Base-by-base conservation (phyloP, 306 rosid species). In the Quercus robur region DNA sequence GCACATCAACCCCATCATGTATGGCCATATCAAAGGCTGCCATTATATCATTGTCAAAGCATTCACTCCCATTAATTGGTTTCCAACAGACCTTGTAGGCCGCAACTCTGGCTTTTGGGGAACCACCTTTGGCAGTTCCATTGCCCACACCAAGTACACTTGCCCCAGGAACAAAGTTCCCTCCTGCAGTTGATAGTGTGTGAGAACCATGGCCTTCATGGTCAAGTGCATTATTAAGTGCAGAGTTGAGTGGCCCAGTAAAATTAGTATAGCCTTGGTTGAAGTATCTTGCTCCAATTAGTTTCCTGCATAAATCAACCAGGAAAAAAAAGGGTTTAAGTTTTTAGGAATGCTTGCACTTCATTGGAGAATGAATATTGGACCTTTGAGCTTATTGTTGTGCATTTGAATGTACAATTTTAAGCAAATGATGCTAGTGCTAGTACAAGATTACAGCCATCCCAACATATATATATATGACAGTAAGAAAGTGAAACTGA, bases 71-170 rank as follows among this genome's bases (percentile, higher is more conserved):
- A 11, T 81, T 12, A 11, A 83, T 0, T 5, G 79, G 70, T 0
- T 90, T 90, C 98, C 98, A 91, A 38, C 97, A 93, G 0, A 91
- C 97, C 83, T 90, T 93, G 79, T 91, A 93, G 20, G 89, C 21
- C 0, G 90, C 98, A 7, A 93, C 88, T 6, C 94, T 30, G 20
- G 98, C 94, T 74, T 57, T 86, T 0, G 98, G 97, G 9, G 97
- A 91, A 52, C 98, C 98, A 30, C 98, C 97, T 57, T 87, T 76
- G 31, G 98, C 98, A 3, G 93, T 91, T 55, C 97, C 98, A 21
- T 84, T 82, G 8, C 92, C 94, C 1, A 69, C 18, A 0, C 97
- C 94, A 21, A 88, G 79, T 2, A 91, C 83, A 58, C 33, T 88
- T 15, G 90, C 92, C 2, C 80, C 88, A 0, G 56, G 35, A 17